Conservation (phyloP, 352 stramenopile species). For the Pythium grandisporangium region DNA sequence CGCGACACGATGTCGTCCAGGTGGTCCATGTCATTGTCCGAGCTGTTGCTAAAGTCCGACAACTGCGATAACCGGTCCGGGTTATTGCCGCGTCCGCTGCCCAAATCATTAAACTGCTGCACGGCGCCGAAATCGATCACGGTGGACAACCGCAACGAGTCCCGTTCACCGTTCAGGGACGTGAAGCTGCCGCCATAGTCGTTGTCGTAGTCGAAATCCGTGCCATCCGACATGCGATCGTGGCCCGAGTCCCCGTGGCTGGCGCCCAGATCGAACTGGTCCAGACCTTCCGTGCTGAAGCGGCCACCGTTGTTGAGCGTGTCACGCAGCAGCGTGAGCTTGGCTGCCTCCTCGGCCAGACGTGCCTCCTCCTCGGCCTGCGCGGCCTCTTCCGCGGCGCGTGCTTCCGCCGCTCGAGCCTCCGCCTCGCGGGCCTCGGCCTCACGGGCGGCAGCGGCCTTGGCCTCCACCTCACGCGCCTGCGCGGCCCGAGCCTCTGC, state of each 20-base stretch:
- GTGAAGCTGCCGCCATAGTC: constrained; percentile 23
- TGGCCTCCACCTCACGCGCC: constrained; percentile 13
- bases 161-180: constrained; percentile 48
- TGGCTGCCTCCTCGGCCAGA: constrained; percentile 11
- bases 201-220: constrained; percentile 61
- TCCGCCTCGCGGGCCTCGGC: constrained; percentile 12
- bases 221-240: constrained; percentile 53
- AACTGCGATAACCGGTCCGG: constrained; percentile 27
- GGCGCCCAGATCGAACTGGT: constrained; percentile 66
- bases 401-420: constrained; percentile 8
- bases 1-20: not conserved
- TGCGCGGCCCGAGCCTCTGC: constrained; percentile 13
- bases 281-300: constrained; percentile 21
- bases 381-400: constrained; percentile 8
- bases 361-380: constrained; percentile 17
- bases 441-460: constrained; percentile 13
- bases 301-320: constrained; percentile 17
- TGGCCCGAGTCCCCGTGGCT: constrained; percentile 21
- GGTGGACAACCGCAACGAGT: constrained; percentile 68
- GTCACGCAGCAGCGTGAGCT: constrained; percentile 9
- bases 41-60: constrained; percentile 34
- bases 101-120: constrained; percentile 25
- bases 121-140: constrained; percentile 69
- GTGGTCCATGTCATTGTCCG: constrained; percentile 35
- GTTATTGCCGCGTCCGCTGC: constrained; percentile 6